Conservation (phyloP, 805 yeast species). For the Blastobotrys americana region DNA sequence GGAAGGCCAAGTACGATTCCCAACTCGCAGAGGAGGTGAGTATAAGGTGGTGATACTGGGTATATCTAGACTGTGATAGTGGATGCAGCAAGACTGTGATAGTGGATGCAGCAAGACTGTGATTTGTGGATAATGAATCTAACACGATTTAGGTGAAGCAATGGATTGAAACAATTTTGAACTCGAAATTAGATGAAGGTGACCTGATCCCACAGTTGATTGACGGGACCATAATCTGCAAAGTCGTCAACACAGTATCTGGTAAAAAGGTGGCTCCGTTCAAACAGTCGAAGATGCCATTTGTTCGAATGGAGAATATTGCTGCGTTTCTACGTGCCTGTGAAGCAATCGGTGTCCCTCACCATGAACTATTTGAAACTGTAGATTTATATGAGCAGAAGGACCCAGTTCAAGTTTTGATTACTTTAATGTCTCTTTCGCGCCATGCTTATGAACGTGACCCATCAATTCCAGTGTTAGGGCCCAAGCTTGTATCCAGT, state of each 20-base stretch:
- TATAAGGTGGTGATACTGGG: neutral
- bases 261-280: slow-evolving; percentile 31
- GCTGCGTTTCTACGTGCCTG: slow-evolving; percentile 61
- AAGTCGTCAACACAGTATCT: slow-evolving; percentile 5
- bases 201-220: slow-evolving; percentile 52
- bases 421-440: slow-evolving; percentile 66
- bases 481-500: slow-evolving; percentile 54
- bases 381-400: slow-evolving; percentile 62
- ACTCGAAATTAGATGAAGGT: slow-evolving; percentile 29
- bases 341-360: slow-evolving; percentile 60
- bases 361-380: slow-evolving; percentile 76
- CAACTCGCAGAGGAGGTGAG: slow-evolving; percentile 16
- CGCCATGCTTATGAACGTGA: slow-evolving; percentile 55
- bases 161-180: slow-evolving; percentile 47
- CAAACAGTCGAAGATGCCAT: slow-evolving; percentile 66
- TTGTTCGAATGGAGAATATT: slow-evolving; percentile 74
- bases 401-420: slow-evolving; percentile 75
- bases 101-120: neutral
- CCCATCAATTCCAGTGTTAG: slow-evolving; percentile 45
- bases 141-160: slow-evolving; percentile 23
- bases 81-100: neutral
- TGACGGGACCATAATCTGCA: slow-evolving; percentile 54
- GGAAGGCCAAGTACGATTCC: slow-evolving; percentile 17
- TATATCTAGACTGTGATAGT: neutral
- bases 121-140: neutral